Evolutionary conservation across 345 rosid genomes (phyloP), one percentile per base, ranked within the genome.

Genomic region (Geranium rotundifolium): DNA sequence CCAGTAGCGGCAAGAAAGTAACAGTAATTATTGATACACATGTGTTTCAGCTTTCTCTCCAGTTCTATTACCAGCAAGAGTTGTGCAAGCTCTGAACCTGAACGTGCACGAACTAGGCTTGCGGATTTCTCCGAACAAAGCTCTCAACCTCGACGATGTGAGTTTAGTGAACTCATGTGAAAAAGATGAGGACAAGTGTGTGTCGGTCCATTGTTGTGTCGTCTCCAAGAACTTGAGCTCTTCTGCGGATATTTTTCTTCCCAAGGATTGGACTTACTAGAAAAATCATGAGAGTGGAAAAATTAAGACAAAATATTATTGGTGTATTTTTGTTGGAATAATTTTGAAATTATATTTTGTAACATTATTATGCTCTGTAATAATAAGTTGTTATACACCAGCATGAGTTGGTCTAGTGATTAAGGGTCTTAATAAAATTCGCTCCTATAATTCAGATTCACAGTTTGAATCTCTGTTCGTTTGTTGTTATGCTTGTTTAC

Each of bases 231-330:
- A 57, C 62, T 79, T 63, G 56, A 76, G 67, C 60, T 75, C 76
- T 58, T 76, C 92, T 2, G 83, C 84, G 13, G 90, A 86, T 58
- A 64, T 76, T 17, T 77, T 86, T 77, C 92, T 86, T 41, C 93
- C 96, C 10, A 82, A 84, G 18, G 96, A 89, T 69, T 89, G 96
- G 96, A 84, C 84, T 18, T 89, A 85, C 67, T 85, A 68, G 29
- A n/a, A n/a, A n/a, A n/a, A n/a, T n/a, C n/a, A n/a, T n/a, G n/a
- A n/a, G n/a, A n/a, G n/a, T n/a, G n/a, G n/a, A n/a, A n/a, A n/a
- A n/a, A n/a, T n/a, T n/a, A n/a, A n/a, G n/a, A n/a, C n/a, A n/a
- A n/a, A n/a, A n/a, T n/a, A n/a, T n/a, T n/a, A n/a, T n/a, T n/a
- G n/a, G n/a, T n/a, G n/a, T n/a, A n/a, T n/a, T n/a, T n/a, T n/a